Conservation (phyloP, 163 green algal genomes). For the Prototheca wickerhamii region DNA sequence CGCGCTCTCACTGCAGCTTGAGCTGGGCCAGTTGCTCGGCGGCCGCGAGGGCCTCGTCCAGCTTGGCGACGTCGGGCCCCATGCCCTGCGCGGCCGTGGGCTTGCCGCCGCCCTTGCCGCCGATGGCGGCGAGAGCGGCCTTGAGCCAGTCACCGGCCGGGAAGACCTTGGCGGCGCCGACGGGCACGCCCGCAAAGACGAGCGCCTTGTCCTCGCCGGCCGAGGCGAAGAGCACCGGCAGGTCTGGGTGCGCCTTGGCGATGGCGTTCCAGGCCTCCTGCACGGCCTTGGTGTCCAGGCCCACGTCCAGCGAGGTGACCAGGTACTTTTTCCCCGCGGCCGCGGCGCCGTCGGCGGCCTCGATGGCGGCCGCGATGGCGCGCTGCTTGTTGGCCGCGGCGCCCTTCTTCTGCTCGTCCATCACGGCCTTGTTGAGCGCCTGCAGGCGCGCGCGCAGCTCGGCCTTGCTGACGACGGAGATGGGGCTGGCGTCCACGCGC, state of each 20-base stretch:
- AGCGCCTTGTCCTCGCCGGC: conserved; percentile 59
- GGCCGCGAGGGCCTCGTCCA: conserved; percentile 16
- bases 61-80: conserved; percentile 16
- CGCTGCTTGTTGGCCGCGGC: conserved; percentile 64
- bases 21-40: conserved; percentile 12
- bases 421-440: conserved; percentile 41
- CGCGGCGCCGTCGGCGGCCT: conserved; percentile 47
- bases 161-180: conserved; percentile 38
- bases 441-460: conserved; percentile 53
- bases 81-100: conserved; percentile 62
- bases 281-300: conserved; percentile 55
- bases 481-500: conserved; percentile 53
- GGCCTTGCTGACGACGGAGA: conserved; percentile 63
- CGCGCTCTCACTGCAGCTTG: conserved; percentile 17
- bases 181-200: conserved; percentile 55
- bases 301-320: conserved; percentile 40
- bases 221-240: conserved; percentile 57
- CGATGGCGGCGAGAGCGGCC: conserved; percentile 56
- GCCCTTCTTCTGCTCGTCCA: conserved; percentile 62
- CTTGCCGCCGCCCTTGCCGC: conserved; percentile 94
- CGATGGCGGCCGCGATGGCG: conserved; percentile 32
- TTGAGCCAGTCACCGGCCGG: conserved; percentile 77
- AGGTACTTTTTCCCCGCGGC: conserved; percentile 45
- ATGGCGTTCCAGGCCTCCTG: conserved; percentile 50
- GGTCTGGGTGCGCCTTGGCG: conserved; percentile 38